Percentiles rank a stretch among this genome's conserved stretches.
Evolutionary conservation across 176 grass and related monocot species (phyloP).

Genomic region (Thalia dealbata): DNA sequence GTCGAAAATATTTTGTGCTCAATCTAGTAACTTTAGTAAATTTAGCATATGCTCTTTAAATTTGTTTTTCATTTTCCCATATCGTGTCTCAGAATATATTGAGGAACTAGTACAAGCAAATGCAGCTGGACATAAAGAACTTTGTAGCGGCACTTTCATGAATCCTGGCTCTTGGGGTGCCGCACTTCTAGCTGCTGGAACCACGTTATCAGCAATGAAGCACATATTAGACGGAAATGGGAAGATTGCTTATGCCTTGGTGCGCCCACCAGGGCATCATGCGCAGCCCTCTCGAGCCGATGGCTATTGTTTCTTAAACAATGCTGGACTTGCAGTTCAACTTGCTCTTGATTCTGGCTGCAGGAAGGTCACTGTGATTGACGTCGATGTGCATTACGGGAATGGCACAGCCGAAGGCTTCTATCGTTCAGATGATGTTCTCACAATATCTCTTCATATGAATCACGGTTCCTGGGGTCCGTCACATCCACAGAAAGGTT

Average conservation of each 20-base stretch:
- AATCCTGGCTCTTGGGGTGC: constrained; percentile 84
- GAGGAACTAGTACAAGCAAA: constrained; percentile 69
- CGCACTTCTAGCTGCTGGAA: constrained; percentile 61
- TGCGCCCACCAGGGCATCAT: constrained; percentile 81
- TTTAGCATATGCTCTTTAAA: not conserved
- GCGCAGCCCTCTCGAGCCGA: constrained; percentile 60
- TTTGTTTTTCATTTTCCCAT: not conserved
- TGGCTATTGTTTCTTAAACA: constrained; percentile 91
- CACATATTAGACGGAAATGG: constrained; percentile 56
- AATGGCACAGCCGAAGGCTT: constrained; percentile 86
- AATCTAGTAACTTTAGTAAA: not conserved
- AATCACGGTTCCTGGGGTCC: constrained; percentile 79
- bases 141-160: constrained; percentile 60
- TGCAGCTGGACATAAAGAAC: constrained; percentile 46
- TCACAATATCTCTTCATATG: constrained; percentile 87
- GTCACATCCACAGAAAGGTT: constrained; percentile 60
- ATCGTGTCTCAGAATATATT: constrained; percentile 53
- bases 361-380: constrained; percentile 43
- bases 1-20: not conserved
- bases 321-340: constrained; percentile 61
- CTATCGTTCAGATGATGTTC: constrained; percentile 41
- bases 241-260: constrained; percentile 60
- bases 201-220: constrained; percentile 57
- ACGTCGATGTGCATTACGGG: constrained; percentile 82
- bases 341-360: constrained; percentile 58